These are phyloP conservation scores for Rhytidiadelphus loreus DNA, from an alignment of 225 moss, liverwort and hornwort species.

Conservation along the genomic window DNA sequence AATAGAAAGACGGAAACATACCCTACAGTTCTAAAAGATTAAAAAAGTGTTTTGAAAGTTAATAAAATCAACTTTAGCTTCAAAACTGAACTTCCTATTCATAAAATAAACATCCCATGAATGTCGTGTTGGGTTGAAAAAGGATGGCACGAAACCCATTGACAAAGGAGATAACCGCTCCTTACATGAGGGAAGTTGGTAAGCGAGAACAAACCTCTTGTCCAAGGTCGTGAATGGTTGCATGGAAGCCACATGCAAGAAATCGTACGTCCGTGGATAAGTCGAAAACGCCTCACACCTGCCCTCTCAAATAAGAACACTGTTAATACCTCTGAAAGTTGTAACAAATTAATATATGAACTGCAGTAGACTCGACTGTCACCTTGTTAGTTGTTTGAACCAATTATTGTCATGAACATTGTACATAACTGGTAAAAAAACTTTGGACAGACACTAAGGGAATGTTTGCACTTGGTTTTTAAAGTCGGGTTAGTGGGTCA, in stretches of 20 bases:
- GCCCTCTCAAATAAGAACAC: background rate
- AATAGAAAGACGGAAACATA: background rate
- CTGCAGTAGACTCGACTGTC: background rate
- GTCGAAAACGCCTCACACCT: conserved; percentile 81
- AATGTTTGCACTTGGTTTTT: background rate
- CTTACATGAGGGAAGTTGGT: background rate
- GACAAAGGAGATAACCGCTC: background rate
- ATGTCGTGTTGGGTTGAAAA: background rate
- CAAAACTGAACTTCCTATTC: no score
- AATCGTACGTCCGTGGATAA: conserved; percentile 66
- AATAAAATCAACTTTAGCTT: background rate
- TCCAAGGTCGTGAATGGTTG: conserved; percentile 51
- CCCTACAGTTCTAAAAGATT: background rate
- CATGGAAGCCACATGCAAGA: conserved; percentile 51
- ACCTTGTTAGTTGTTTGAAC: background rate
- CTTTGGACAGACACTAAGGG: background rate
- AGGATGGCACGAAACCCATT: background rate
- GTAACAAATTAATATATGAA: background rate
- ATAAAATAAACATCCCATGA: background rate
- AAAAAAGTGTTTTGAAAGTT: no score
- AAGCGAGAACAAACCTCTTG: conserved; percentile 30
- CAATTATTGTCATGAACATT: background rate
- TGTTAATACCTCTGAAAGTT: background rate
- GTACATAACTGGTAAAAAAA: background rate
- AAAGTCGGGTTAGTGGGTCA: no score